Evolutionary conservation across 345 rosid species (phyloP).

Genomic region (Euphorbia pulcherrima): DNA sequence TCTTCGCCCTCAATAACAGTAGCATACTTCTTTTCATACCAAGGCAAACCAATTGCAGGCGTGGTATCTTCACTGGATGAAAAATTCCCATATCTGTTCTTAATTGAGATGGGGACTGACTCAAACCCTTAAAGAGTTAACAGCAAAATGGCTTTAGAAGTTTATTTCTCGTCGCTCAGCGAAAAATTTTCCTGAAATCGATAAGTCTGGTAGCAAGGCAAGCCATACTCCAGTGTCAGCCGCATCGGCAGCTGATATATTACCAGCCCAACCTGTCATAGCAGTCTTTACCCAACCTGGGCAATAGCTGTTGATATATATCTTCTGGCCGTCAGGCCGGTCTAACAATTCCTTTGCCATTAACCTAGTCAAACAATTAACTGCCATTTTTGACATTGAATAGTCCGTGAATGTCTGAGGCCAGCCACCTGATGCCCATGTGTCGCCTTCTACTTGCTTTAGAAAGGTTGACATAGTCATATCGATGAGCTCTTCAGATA

Average conservation of each 20-base stretch:
- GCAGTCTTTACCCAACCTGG: slow-evolving; percentile 99
- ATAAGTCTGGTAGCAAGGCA: slow-evolving; percentile 66
- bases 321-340: slow-evolving; percentile 72
- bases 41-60: slow-evolving; percentile 8
- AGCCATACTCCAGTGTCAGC: slow-evolving; percentile 98
- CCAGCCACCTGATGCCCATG: slow-evolving; percentile 88
- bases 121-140: neutral
- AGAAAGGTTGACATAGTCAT: slow-evolving; percentile 53
- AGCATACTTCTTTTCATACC: neutral
- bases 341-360: slow-evolving; percentile 53
- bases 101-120: neutral
- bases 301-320: slow-evolving; percentile 78
- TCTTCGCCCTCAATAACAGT: neutral
- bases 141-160: slow-evolving; percentile 35
- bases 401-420: slow-evolving; percentile 78
- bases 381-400: slow-evolving; percentile 83
- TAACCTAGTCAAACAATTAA: slow-evolving; percentile 67
- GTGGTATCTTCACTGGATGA: neutral
- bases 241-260: slow-evolving; percentile 63
- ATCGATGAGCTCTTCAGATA: slow-evolving; percentile 69
- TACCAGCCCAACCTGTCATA: slow-evolving; percentile 94
- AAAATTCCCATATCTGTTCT: neutral
- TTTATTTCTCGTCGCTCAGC: slow-evolving; percentile 86
- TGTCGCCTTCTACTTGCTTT: slow-evolving; percentile 68
- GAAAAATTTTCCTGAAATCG: slow-evolving; percentile 74